Evolutionary conservation across 441 rosid genomes (phyloP).

Genomic region (Erodium moschatum): DNA sequence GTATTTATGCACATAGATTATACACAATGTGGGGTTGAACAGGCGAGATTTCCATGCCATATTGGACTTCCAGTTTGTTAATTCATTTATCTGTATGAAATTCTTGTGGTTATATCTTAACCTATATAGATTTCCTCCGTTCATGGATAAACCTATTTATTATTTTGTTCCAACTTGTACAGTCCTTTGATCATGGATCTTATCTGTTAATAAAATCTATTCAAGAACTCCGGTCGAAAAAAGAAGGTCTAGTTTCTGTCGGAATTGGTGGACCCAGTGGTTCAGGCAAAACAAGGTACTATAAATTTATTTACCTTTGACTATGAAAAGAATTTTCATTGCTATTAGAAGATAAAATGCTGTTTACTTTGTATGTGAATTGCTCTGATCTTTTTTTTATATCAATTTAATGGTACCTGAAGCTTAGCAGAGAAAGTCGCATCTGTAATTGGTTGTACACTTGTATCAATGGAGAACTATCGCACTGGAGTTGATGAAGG

Average conservation of each 20-base stretch:
- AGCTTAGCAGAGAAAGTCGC: constrained; percentile 98
- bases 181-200: constrained; percentile 90
- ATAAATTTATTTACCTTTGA: not conserved
- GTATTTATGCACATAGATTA: not conserved
- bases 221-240: constrained; percentile 91
- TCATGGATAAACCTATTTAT: constrained; percentile 12
- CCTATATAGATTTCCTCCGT: not conserved
- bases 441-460: constrained; percentile 86
- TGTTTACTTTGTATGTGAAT: not conserved
- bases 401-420: constrained; percentile 27
- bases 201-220: constrained; percentile 78
- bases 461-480: constrained; percentile 92
- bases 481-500: constrained; percentile 69
- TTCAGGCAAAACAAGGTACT: constrained; percentile 11
- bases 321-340: not conserved
- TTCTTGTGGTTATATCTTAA: too few species aligned
- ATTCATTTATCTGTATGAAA: too few species aligned
- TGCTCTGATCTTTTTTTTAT: not conserved
- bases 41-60: not conserved
- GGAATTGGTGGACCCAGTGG: constrained; percentile 98
- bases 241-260: constrained; percentile 74
- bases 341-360: constrained; percentile 7
- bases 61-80: not conserved
- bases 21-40: not conserved
- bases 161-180: constrained; percentile 25